Evolutionary conservation across 495 filamentous ascomycete species (phyloP), one percentile per base, ranked within the genome.

Genomic region (Cenococcum geophilum): DNA sequence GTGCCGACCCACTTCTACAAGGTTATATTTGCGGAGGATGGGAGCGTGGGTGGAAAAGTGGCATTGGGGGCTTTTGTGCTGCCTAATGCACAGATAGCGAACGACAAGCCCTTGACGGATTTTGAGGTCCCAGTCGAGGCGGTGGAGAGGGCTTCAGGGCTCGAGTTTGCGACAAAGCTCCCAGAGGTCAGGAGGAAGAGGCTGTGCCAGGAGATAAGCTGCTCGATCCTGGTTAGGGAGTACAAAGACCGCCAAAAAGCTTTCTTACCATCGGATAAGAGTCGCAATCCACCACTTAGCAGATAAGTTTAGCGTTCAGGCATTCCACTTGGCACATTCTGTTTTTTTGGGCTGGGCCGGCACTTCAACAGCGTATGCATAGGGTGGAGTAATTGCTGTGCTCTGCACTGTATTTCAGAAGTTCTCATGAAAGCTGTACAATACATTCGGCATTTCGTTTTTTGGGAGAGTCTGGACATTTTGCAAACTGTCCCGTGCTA

Each of bases 1-100:
- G 93, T 98, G 59, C 93, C 93, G 9, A 98, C 93, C 23, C 93
- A 98, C 72, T 98, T 98, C 78, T 98, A 93, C 78, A 98, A 98
- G 77, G 89, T 98, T 54, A 90, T 98, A 56, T 93, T 95, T 68
- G 93, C 88, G 4, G 93, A 97, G 74, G 89, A 95, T 67, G 88
- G 88, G 1, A 79, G 73, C 14, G 75, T 76, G 1, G 81, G 80
- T 8, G 88, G 91, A 4, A 87, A 86, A 58, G 93, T 98, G 1
- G 89, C 91, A 1, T 73, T 98, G 8, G 95, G 89, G 21, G 95
- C 93, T 1, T 98, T 98, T 70, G 93, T 98, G 53, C 77, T 98
- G 68, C 93, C 93, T 9, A 98, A 98, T 71, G 92, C 89, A 14
- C 77, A 73, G n/a, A 97, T 98, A 69, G 75, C 85, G 22, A 97